Conservation (phyloP, 1,284 basidiomycete species). For the Cryptococcus sp. region DNA sequence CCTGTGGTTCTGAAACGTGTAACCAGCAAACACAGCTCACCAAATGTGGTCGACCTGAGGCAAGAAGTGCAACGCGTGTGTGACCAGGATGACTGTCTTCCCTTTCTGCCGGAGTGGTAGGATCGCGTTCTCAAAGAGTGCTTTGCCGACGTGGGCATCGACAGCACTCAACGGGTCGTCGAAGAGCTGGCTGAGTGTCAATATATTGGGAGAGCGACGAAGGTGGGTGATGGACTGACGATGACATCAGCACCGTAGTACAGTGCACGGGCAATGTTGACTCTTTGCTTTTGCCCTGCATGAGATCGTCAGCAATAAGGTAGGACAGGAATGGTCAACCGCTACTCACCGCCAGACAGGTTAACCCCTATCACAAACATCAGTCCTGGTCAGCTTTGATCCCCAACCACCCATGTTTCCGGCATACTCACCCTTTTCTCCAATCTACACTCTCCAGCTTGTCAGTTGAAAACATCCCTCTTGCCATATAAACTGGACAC, state of each 20-base stretch:
- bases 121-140: constrained; percentile 66
- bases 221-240: constrained; percentile 19
- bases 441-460: constrained; percentile 53
- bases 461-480: constrained; percentile 2
- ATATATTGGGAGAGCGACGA: background rate
- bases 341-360: constrained; percentile 55
- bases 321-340: constrained; percentile 36
- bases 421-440: constrained; percentile 57
- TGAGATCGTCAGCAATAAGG: background rate
- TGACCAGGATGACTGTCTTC: constrained; percentile 63
- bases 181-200: constrained; percentile 49
- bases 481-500: constrained; percentile 6
- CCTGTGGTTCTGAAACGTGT: background rate
- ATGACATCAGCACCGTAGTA: constrained; percentile 69
- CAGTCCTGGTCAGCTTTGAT: background rate
- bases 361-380: constrained; percentile 37
- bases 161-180: constrained; percentile 73
- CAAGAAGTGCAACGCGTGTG: constrained; percentile 69
- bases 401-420: no score
- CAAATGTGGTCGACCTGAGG: constrained; percentile 64
- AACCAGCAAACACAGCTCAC: constrained; percentile 14
- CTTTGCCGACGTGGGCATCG: constrained; percentile 67
- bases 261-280: constrained; percentile 69
- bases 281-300: constrained; percentile 46
- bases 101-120: constrained; percentile 58